Base-by-base conservation (phyloP, 768 basidiomycete species). In the Chalciporus sphaerocephalus region DNA sequence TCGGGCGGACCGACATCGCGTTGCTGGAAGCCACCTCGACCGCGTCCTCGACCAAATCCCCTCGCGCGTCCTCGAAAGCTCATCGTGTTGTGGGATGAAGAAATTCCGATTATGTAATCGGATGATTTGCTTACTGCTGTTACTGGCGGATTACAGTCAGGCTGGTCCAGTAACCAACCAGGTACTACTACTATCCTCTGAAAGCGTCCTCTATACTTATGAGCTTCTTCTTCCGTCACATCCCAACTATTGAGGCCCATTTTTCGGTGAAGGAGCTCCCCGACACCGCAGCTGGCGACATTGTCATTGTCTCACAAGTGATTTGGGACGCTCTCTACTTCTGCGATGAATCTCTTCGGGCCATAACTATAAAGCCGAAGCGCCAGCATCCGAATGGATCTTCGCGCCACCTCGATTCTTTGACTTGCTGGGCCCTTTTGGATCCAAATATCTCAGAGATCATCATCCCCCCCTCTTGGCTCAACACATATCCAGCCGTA, bases 1-100 rank as follows among this genome's bases (percentile, higher is more conserved):
- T 88, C 87, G 38, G 90, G 90, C 59, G 90, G 90, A 9, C 90
- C 89, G 15, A 69, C 47, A 58, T 91, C 87, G 35, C 85, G 75
- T 49, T 82, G 84, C 52, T 79, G 75, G 53, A 80, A 85, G 36
- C 85, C 84, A 32, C 86, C 83, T 9, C 87, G 73, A n/a, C 80
- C 79, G 7, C 75, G 73, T 58, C 78, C 74, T 17, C 84, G 71
- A 48, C 74, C 65, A 58, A 72, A 76, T 49, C 79, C 79, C 71
- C 82, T 69, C 48, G 58, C 48, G 43, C 72, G 67, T 49, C 81
- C 79, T 50, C 83, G 73, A 64, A n/a, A n/a, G n/a, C 59, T 74
- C 77, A 81, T 80, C 58, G 37, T 35, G 25, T 25, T n/a, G 8
- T 22, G 15, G 12, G 18, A 18, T 42, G 17, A 9, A 23, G 20